A percentile compares a stretch with the other conserved stretches of the same genome.
These are phyloP conservation scores for Reticulomyxa filosa DNA, from an alignment of 78 protist species.

Conservation along the genomic window DNA sequence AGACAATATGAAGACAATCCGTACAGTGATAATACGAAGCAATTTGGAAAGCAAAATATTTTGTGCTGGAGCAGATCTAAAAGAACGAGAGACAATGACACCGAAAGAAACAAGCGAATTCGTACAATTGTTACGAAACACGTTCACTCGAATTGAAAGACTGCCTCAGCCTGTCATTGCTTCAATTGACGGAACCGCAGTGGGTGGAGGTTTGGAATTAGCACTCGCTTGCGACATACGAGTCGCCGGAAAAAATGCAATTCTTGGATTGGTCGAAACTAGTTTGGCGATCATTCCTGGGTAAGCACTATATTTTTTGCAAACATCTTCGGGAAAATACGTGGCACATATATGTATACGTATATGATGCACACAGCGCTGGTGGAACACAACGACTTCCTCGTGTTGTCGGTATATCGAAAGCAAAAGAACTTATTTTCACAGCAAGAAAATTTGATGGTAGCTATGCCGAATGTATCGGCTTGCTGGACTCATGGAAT, in stretches of 20 bases:
- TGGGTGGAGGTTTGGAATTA: slow-evolving; percentile 78
- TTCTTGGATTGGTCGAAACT: slow-evolving; percentile 61
- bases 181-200: slow-evolving; percentile 52
- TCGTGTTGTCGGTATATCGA: slow-evolving; percentile 21
- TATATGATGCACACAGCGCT: slow-evolving; percentile 18
- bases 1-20: too few species aligned
- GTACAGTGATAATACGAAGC: too few species aligned
- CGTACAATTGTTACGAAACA: slow-evolving; percentile 28
- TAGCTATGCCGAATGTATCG: slow-evolving; percentile 20
- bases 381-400: slow-evolving; percentile 83
- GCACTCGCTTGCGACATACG: slow-evolving; percentile 64
- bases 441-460: slow-evolving; percentile 30
- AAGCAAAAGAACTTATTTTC: slow-evolving; percentile 49
- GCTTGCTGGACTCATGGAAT: slow-evolving; percentile 21
- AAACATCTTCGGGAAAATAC: neutral
- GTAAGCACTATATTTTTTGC: neutral
- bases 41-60: too few species aligned
- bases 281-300: slow-evolving; percentile 73
- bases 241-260: slow-evolving; percentile 25
- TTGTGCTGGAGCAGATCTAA: slow-evolving; percentile 73
- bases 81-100: slow-evolving; percentile 54
- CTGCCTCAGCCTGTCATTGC: slow-evolving; percentile 60
- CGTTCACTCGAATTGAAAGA: slow-evolving; percentile 40
- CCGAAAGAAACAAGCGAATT: slow-evolving; percentile 45
- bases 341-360: neutral